Conservation (phyloP, 2,329 filamentous ascomycete species). For the Aureobasidium sp. region DNA sequence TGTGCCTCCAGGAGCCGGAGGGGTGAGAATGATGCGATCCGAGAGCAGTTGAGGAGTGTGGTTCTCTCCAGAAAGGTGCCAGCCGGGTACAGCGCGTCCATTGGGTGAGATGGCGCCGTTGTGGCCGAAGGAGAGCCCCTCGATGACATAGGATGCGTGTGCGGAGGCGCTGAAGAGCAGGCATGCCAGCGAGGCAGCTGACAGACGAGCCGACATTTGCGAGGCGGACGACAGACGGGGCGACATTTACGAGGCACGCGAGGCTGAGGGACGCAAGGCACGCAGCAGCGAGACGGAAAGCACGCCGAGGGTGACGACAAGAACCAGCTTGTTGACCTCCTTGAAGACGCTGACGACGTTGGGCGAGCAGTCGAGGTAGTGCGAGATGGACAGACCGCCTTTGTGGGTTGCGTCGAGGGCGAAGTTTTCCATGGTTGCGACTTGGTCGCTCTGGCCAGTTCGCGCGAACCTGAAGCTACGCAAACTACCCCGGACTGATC, state of each 20-base stretch:
- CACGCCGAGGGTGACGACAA: slow-evolving; percentile 36
- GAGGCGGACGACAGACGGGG: not conserved
- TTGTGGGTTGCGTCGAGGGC: slow-evolving; percentile 25
- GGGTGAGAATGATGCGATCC: slow-evolving; percentile 86
- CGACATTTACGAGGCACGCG: not conserved
- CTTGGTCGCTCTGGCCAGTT: slow-evolving; percentile 1
- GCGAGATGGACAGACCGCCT: slow-evolving; percentile 34
- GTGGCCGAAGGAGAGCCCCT: slow-evolving; percentile 63
- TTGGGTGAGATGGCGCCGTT: slow-evolving; percentile 56
- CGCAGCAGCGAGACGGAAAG: slow-evolving; percentile 22
- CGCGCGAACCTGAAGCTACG: not conserved
- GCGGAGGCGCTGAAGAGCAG: slow-evolving; percentile 20
- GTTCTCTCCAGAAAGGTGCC: slow-evolving; percentile 45
- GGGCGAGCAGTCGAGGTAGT: slow-evolving; percentile 43
- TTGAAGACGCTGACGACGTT: slow-evolving; percentile 40
- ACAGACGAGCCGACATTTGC: not conserved
- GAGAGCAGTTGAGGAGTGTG: slow-evolving; percentile 58
- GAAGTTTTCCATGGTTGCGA: slow-evolving; percentile 25
- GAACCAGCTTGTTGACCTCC: slow-evolving; percentile 43
- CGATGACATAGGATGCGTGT: slow-evolving; percentile 22
- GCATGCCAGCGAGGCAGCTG: slow-evolving; percentile 15
- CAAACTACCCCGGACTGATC: slow-evolving; percentile 1
- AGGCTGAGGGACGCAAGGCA: slow-evolving; percentile 3
- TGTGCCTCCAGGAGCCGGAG: slow-evolving; percentile 75
- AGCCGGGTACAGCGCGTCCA: slow-evolving; percentile 47